These are phyloP conservation scores for Botrytis deweyae DNA, from an alignment of 2,329 filamentous ascomycete species.

Conservation along the genomic window DNA sequence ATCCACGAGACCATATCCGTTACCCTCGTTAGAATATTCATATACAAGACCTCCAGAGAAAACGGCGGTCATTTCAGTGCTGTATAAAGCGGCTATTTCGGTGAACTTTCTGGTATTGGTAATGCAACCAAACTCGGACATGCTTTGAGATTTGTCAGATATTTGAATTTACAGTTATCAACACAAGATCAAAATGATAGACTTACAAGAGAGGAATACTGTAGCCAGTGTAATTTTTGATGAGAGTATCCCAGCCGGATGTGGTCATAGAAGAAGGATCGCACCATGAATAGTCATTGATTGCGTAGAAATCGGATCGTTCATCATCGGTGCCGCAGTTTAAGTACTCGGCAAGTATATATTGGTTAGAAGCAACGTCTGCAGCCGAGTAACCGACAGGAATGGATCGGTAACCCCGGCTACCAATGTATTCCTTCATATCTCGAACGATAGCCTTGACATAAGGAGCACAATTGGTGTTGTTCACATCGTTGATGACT, in stretches of 20 bases:
- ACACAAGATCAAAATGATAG: constrained; percentile 18
- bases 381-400: constrained; percentile 62
- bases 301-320: constrained; percentile 65
- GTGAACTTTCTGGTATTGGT: constrained; percentile 77
- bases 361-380: constrained; percentile 66
- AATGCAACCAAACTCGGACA: constrained; percentile 92
- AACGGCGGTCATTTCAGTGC: constrained; percentile 74
- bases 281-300: constrained; percentile 68
- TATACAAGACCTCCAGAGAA: constrained; percentile 97
- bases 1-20: constrained; percentile 62
- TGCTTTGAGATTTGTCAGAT: constrained; percentile 24
- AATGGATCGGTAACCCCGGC: constrained; percentile 49
- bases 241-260: constrained; percentile 68
- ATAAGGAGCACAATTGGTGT: constrained; percentile 53
- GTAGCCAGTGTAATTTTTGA: constrained; percentile 65
- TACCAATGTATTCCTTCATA: constrained; percentile 53
- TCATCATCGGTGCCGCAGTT: constrained; percentile 68
- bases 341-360: constrained; percentile 69
- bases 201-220: constrained; percentile 57
- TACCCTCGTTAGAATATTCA: constrained; percentile 82
- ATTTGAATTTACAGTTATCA: not conserved
- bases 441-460: constrained; percentile 60
- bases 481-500: constrained; percentile 55
- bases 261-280: constrained; percentile 56
- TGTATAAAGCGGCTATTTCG: constrained; percentile 79